Conservation (phyloP, 345 rosid species). For the Melaleuca quinquenervia region DNA sequence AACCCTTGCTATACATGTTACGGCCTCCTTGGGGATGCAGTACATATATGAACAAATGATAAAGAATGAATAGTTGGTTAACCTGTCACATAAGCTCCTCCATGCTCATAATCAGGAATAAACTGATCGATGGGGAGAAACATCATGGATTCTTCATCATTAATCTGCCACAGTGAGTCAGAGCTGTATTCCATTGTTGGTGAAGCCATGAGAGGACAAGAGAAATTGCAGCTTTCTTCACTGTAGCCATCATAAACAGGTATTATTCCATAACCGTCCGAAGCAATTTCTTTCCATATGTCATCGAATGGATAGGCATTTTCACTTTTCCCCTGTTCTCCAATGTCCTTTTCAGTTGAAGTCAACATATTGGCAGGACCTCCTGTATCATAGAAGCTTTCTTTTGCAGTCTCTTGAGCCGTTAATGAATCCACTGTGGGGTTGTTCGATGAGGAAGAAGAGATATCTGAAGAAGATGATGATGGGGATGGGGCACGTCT, state of each 20-base stretch:
- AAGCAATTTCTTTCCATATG: slow-evolving; percentile 82
- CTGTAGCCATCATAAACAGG: slow-evolving; percentile 40
- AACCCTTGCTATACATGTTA: neutral
- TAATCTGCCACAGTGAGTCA: slow-evolving; percentile 62
- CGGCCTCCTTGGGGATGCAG: neutral
- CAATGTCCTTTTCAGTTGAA: slow-evolving; percentile 14
- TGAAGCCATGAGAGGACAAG: slow-evolving; percentile 37
- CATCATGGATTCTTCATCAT: slow-evolving; percentile 49
- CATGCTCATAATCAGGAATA: slow-evolving; percentile 22
- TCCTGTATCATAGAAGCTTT: slow-evolving; percentile 68
- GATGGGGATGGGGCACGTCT: slow-evolving; percentile 35
- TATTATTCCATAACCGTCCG: slow-evolving; percentile 31
- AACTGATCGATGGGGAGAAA: slow-evolving; percentile 28
- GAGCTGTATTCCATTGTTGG: slow-evolving; percentile 49
- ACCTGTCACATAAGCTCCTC: slow-evolving; percentile 27
- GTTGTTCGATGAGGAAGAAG: slow-evolving; percentile 44
- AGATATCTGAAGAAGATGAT: slow-evolving; percentile 36
- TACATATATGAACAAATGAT: slow-evolving; percentile 29
- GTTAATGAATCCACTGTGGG: slow-evolving; percentile 34
- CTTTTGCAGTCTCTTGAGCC: slow-evolving; percentile 35
- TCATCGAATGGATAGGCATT: slow-evolving; percentile 66
- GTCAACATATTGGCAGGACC: slow-evolving; percentile 14
- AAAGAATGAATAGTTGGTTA: slow-evolving; percentile 42
- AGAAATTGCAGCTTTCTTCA: slow-evolving; percentile 33
- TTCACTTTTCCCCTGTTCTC: slow-evolving; percentile 27